Base-by-base conservation (phyloP, 768 basidiomycete genomes). In the Tephrocybe rancida region DNA sequence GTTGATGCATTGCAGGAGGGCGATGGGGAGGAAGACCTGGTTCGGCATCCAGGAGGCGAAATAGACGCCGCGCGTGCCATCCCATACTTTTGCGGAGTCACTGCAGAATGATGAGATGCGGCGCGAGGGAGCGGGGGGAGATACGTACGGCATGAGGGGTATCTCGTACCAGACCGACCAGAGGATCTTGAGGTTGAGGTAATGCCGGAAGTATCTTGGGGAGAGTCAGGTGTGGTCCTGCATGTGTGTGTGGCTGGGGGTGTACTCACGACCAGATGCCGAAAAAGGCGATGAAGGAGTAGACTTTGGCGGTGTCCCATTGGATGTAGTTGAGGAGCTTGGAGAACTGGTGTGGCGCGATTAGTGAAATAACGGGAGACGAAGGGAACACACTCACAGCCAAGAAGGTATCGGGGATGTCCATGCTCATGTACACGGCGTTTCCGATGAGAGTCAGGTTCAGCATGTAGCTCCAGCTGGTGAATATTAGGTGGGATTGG, bases 381-480 rank as follows among this genome's bases (percentile, higher is more conserved):
- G 14, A 29, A n/a, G 24, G 22, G 50, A n/a, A 43, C n/a, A 41
- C 24, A 73, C 88, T 59, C 58, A 93, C 88, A 11, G 92, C 94
- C 11, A 99, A 77, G 70, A 89, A 91, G 29, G 84, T 72, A 66
- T 99, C 97, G 0, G 95, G 93, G 18, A 95, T 78, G 73, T 99
- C 97, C 97, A 98, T 98, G 67, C 94, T 97, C 73, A 95, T 80
- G 63, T 88, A 98, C 25, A 99, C 83, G 5, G 94, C 88, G 58
- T 91, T 90, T 9, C 97, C 97, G 38, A 98, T 95, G 47, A 82
- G 70, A 0, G 95, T 98, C 48, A 93, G 38, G 70, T 92, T 95
- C 59, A 86, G 56, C 27, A 86, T 60, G 63, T 93, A 92, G 60
- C 91, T 93, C 91, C 92, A 92, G 32, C 92, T 93, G 64, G 24